phyloP scores from a whole-genome alignment of 2,329 filamentous ascomycete genomes.

The Exserohilum turcica region DNA sequence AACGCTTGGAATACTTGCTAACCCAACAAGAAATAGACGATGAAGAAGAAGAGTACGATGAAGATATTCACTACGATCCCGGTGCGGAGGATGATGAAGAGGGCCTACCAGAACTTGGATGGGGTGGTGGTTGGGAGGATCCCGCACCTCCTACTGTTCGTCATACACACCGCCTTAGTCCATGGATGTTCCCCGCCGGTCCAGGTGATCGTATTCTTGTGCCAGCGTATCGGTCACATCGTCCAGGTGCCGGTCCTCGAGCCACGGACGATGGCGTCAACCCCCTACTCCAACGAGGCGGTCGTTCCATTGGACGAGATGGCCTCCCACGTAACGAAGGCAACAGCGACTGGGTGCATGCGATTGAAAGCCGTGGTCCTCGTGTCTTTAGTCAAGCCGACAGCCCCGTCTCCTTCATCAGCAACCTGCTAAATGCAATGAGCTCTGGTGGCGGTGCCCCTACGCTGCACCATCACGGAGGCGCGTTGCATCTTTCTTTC shows the following conservation, averaged over 20 bases:
- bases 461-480: slow-evolving; percentile 47
- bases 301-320: slow-evolving; percentile 39
- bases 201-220: slow-evolving; percentile 52
- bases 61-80: slow-evolving; percentile 64
- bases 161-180: slow-evolving; percentile 58
- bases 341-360: slow-evolving; percentile 60
- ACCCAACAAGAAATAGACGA: slow-evolving; percentile 53
- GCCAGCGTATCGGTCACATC: slow-evolving; percentile 58
- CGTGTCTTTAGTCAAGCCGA: slow-evolving; percentile 53
- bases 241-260: slow-evolving; percentile 59
- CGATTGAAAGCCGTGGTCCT: slow-evolving; percentile 55
- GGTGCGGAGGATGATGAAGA: slow-evolving; percentile 56
- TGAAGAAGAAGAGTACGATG: slow-evolving; percentile 74
- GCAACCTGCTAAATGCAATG: slow-evolving; percentile 63
- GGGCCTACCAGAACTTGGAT: slow-evolving; percentile 51
- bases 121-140: slow-evolving; percentile 60
- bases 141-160: slow-evolving; percentile 53
- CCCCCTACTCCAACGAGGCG: slow-evolving; percentile 75
- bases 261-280: slow-evolving; percentile 81
- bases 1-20: slow-evolving; percentile 40
- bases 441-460: slow-evolving; percentile 44
- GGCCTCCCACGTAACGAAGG: slow-evolving; percentile 43
- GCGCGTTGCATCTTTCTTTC: slow-evolving; percentile 59
- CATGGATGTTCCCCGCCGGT: slow-evolving; percentile 64
- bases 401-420: slow-evolving; percentile 61